Conservation (phyloP, 2,329 filamentous ascomycete species). For the Aspergillus terreus region DNA sequence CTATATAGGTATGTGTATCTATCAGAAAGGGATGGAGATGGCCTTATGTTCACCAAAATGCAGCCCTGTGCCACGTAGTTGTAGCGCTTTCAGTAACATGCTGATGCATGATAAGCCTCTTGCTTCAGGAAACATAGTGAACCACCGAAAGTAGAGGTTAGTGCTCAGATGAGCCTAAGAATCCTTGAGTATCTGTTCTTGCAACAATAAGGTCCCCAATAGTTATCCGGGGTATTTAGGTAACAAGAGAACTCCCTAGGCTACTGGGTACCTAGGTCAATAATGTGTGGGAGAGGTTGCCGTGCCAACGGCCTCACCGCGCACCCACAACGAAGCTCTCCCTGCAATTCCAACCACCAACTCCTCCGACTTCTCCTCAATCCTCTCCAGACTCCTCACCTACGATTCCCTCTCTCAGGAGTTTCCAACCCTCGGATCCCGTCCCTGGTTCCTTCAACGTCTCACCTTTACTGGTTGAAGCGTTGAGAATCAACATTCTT, state of each 20-base stretch:
- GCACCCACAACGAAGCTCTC: conserved; percentile 9
- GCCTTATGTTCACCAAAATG: too few relatives aligned
- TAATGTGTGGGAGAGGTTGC: conserved; percentile 15
- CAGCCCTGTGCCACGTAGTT: too few relatives aligned
- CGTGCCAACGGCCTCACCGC: conserved; percentile 20
- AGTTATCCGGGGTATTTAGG: too few relatives aligned
- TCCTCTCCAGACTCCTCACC: background rate
- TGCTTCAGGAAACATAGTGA: background rate
- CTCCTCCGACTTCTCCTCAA: background rate
- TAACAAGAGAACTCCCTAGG: too few relatives aligned
- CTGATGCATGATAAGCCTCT: too few relatives aligned
- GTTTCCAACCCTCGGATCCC: conserved; percentile 1
- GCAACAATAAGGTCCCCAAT: too few relatives aligned
- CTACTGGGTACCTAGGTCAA: background rate
- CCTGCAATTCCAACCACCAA: background rate
- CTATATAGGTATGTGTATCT: too few relatives aligned
- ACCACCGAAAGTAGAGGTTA: background rate
- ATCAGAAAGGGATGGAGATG: too few relatives aligned
- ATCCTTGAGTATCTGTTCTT: too few relatives aligned
- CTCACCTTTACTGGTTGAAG: background rate
- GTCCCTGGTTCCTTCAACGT: background rate
- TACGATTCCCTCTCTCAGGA: conserved; percentile 2
- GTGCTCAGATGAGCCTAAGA: background rate
- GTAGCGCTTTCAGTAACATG: too few relatives aligned
- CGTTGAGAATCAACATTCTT: background rate